Conservation (phyloP, 2,329 filamentous ascomycete genomes). For the Diaporthe ilicicola region DNA sequence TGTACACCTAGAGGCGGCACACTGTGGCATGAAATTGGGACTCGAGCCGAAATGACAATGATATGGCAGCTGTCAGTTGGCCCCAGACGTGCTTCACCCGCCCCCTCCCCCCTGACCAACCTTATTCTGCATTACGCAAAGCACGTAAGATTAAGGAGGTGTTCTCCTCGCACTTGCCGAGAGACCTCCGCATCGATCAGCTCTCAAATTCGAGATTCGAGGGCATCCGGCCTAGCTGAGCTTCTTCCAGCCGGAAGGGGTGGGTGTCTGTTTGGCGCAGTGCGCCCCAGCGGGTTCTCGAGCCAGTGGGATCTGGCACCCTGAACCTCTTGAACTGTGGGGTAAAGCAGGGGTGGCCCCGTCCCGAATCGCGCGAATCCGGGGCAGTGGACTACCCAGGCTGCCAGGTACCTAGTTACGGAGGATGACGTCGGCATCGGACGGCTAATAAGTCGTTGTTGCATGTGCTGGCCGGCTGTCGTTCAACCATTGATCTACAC, state of each 20-base stretch:
- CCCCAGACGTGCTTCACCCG: not conserved
- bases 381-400: slow-evolving; percentile 18
- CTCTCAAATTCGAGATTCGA: slow-evolving; percentile 14
- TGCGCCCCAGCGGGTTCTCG: slow-evolving; percentile 1
- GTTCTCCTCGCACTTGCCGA: slow-evolving; percentile 10
- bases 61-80: not conserved
- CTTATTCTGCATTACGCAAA: not conserved
- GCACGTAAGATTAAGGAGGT: not conserved
- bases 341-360: slow-evolving; percentile 14
- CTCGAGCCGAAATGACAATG: slow-evolving; percentile 2
- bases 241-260: slow-evolving; percentile 7
- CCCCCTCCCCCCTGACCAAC: not conserved
- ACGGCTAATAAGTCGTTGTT: not conserved
- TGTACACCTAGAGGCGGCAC: not conserved
- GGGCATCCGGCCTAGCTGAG: not conserved
- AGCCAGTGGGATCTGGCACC: slow-evolving; percentile 5
- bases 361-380: not conserved
- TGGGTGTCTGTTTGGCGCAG: not conserved
- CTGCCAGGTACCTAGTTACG: no score
- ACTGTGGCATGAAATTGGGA: slow-evolving; percentile 5
- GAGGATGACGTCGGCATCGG: slow-evolving; percentile 9
- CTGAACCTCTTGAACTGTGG: slow-evolving; percentile 1
- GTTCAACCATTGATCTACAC: not conserved
- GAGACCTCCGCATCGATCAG: slow-evolving; percentile 9
- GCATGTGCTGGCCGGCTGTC: not conserved